Evolutionary conservation across 2,329 filamentous ascomycete species (phyloP), one percentile per base, ranked within the genome.

Genomic region (Monosporascus sp.): DNA sequence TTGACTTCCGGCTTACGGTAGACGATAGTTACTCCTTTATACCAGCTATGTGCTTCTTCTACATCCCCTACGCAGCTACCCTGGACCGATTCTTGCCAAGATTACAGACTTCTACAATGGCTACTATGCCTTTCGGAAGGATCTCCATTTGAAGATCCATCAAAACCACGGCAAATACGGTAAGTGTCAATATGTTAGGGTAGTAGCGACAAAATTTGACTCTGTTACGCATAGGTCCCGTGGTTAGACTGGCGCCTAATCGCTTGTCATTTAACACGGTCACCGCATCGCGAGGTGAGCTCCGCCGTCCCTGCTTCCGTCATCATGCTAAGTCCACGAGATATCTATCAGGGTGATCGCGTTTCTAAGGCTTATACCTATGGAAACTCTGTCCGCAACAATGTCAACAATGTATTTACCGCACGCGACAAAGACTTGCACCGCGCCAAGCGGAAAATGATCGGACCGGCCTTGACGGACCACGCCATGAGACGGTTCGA

Each of bases 271-370:
- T 41, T n/a, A 41, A 41, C n/a, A 41, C 38, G n/a, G 38, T 17
- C 38, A 41, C 9, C 9, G 38, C 38, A 6, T 18, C n/a, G 9
- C 15, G 24, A 6, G 44, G 24, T 71, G 68, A 61, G 69, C 38
- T 59, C 64, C 18, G 68, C 66, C 9, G 60, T 65, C 1, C 54
- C 70, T 1, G 64, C 70, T 24, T 65, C 60, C 49, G 62, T 61
- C 37, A 51, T 59, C 31, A 44, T 18, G 54, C 39, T 4, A 38
- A 47, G 14, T 20, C 7, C 27, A 62, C n/a, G n/a, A n/a, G 60
- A 62, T 39, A 61, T 62, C 39, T 61, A 61, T 24, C 39, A 54
- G 11, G 60, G 58, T 48, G 54, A 59, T 2, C 53, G 55, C 38
- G 46, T 56, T 17, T 52, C 52, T 39, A 62, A 62, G 49, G 53